Conservation (phyloP, 371 early-diverging fungal species). For the Nematocida ausubeli region DNA sequence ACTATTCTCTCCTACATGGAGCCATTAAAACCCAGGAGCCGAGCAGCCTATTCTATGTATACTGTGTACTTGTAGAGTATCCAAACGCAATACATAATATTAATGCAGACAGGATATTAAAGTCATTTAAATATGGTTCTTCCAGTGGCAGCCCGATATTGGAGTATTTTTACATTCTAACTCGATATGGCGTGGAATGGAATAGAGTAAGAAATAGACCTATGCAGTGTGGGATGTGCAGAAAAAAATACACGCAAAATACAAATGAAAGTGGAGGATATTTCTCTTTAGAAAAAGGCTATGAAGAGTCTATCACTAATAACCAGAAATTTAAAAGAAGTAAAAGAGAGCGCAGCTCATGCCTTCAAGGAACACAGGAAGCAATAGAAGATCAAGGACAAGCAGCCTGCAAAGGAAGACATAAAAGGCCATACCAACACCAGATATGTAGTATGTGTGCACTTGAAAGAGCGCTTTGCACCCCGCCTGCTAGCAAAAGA, state of each 20-base stretch:
- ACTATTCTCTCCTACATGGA: not conserved
- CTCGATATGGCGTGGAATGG: not conserved
- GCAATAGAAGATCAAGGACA: not conserved
- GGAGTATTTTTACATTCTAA: not conserved
- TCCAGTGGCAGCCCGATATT: not conserved
- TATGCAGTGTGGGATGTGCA: not conserved
- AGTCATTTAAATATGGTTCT: not conserved
- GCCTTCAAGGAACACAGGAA: not conserved
- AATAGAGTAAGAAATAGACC: not conserved
- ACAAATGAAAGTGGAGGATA: not conserved
- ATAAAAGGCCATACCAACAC: not conserved
- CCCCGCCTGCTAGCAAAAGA: not conserved
- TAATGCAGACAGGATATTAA: not conserved
- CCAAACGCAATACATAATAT: not conserved
- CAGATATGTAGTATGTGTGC: not conserved
- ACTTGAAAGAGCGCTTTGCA: not conserved
- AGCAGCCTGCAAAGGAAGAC: not conserved
- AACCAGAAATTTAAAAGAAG: not conserved
- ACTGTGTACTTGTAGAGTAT: not conserved
- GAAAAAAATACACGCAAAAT: not conserved
- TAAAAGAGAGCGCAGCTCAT: not conserved
- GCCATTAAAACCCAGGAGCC: not conserved
- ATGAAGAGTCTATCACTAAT: not conserved
- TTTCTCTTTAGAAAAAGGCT: not conserved
- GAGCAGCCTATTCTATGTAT: not conserved